Conservation (phyloP, 441 rosid genomes). For the Dalechampia spathulata region DNA sequence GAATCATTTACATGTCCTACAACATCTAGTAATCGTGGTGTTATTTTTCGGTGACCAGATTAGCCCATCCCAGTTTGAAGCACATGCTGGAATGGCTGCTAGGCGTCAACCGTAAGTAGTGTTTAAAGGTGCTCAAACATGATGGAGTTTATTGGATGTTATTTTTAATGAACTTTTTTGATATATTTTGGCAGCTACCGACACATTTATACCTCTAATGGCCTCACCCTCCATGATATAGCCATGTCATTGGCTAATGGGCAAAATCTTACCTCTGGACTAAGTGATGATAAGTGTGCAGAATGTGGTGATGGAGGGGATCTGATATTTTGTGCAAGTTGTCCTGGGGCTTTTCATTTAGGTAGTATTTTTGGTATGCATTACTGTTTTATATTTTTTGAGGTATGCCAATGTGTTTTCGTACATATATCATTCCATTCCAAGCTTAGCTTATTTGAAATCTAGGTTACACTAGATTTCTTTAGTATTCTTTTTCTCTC, state of each 20-base stretch:
- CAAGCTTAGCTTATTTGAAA: neutral
- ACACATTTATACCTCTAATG: conserved; percentile 79
- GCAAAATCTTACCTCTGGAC: conserved; percentile 51
- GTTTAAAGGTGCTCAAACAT: conserved; percentile 1
- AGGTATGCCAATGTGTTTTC: too few species aligned
- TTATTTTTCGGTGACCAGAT: conserved; percentile 40
- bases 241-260: conserved; percentile 78
- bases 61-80: conserved; percentile 97
- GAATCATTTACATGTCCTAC: conserved; percentile 1
- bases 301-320: conserved; percentile 83
- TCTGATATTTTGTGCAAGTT: conserved; percentile 59
- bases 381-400: neutral
- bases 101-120: conserved; percentile 95
- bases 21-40: conserved; percentile 2
- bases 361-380: conserved; percentile 30
- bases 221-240: conserved; percentile 86
- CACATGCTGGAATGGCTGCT: conserved; percentile 99
- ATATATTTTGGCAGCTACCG: conserved; percentile 57
- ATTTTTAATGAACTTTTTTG: conserved; percentile 7
- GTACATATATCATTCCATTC: too few species aligned
- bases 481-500: neutral
- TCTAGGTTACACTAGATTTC: neutral
- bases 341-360: conserved; percentile 85
- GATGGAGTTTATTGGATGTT: neutral
- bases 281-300: conserved; percentile 84